Percentiles rank a stretch among this genome's conserved stretches.
phyloP scores from a whole-genome alignment of 192 early-diverging fungal species.

The Coemansia sp. region DNA sequence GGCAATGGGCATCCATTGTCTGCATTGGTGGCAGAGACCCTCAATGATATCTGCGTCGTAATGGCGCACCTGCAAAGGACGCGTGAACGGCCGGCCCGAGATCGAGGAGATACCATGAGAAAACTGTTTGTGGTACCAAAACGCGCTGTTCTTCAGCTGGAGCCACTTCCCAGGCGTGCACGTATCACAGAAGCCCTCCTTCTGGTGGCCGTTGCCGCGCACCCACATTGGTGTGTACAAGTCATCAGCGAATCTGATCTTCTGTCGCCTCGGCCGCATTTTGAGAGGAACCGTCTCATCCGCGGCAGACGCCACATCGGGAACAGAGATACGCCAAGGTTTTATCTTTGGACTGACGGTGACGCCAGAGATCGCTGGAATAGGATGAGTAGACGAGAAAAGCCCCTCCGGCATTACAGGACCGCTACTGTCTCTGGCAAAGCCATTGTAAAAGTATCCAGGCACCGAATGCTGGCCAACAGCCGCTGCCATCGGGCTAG shows the following conservation, averaged over 20 bases:
- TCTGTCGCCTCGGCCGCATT: constrained; percentile 65
- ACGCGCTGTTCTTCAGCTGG: constrained; percentile 86
- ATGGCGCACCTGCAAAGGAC: constrained; percentile 70
- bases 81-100: constrained; percentile 70
- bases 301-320: constrained; percentile 29
- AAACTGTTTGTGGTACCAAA: constrained; percentile 90
- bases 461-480: constrained; percentile 11
- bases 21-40: constrained; percentile 82
- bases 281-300: constrained; percentile 27
- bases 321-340: constrained; percentile 43
- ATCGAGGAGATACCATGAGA: constrained; percentile 84
- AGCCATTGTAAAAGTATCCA: constrained; percentile 36
- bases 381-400: constrained; percentile 22
- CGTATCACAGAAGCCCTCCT: constrained; percentile 82
- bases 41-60: constrained; percentile 69
- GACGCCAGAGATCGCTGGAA: constrained; percentile 48
- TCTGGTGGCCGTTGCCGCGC: constrained; percentile 68
- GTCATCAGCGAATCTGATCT: constrained; percentile 67
- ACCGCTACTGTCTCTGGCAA: constrained; percentile 2
- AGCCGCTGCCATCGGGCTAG: constrained; percentile 26
- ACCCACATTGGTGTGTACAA: constrained; percentile 84
- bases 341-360: constrained; percentile 47
- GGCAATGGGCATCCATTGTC: constrained; percentile 77
- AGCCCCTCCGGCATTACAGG: constrained; percentile 3
- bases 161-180: constrained; percentile 83